Evolutionary conservation across 495 filamentous ascomycete species (phyloP).

Genomic region (Beverwykella pulmonaria): DNA sequence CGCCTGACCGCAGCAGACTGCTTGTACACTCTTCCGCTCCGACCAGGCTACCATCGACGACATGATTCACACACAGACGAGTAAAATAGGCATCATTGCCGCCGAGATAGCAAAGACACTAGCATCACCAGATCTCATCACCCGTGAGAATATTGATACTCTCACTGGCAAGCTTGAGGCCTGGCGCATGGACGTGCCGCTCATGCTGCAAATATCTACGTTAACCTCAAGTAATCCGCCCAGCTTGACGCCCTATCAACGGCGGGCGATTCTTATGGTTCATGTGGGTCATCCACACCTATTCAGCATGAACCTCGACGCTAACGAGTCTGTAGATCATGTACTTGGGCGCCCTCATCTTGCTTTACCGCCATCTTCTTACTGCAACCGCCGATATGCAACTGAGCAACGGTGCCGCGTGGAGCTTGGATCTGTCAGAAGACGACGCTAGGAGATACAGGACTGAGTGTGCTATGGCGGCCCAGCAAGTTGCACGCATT

Average conservation of each 20-base stretch:
- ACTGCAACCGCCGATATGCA: constrained; percentile 27
- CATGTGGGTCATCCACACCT: constrained; percentile 17
- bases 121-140: constrained; percentile 17
- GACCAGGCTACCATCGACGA: constrained; percentile 26
- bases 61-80: constrained; percentile 29
- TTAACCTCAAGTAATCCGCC: constrained; percentile 18
- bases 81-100: constrained; percentile 34
- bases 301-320: background rate
- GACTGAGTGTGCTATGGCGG: constrained; percentile 28
- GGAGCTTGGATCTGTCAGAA: constrained; percentile 5
- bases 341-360: constrained; percentile 37
- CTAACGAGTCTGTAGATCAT: constrained; percentile 27
- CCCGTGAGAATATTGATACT: constrained; percentile 24
- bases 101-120: constrained; percentile 37
- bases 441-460: constrained; percentile 25
- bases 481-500: constrained; percentile 31
- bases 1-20: constrained; percentile 21
- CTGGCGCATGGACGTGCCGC: constrained; percentile 32
- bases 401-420: constrained; percentile 9
- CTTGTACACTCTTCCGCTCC: constrained; percentile 5
- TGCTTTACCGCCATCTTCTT: constrained; percentile 32
- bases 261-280: constrained; percentile 36
- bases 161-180: constrained; percentile 25
- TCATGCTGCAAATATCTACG: constrained; percentile 16
- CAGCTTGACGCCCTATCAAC: constrained; percentile 24